These are phyloP conservation scores for Podospora australis DNA, from an alignment of 495 filamentous ascomycete genomes.

Conservation along the genomic window DNA sequence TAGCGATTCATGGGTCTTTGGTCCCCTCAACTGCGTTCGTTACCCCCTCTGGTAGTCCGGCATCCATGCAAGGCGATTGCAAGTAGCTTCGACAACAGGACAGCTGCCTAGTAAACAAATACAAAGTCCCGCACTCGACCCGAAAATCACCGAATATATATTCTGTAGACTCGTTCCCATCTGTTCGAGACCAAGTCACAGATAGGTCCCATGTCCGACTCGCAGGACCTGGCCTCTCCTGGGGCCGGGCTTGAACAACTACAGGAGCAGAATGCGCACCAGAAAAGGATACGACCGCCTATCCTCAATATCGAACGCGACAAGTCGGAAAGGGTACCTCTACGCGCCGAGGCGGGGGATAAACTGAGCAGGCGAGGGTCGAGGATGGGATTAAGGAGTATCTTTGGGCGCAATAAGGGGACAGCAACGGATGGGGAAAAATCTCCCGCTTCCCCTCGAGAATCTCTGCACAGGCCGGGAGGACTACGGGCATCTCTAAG, in stretches of 20 bases:
- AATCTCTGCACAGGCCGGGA: constrained; percentile 20
- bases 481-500: constrained; percentile 39
- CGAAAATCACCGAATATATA: no score
- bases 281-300: constrained; percentile 21
- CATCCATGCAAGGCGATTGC: background rate
- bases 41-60: no score
- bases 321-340: constrained; percentile 19
- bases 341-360: constrained; percentile 20
- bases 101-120: background rate
- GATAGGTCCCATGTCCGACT: constrained; percentile 16
- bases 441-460: constrained; percentile 14
- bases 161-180: constrained; percentile 10
- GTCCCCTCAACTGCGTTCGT: no score
- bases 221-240: constrained; percentile 14
- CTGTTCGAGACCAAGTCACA: background rate
- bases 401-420: constrained; percentile 38
- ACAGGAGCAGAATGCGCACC: constrained; percentile 13
- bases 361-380: constrained; percentile 40
- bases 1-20: background rate
- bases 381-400: constrained; percentile 41
- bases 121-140: background rate
- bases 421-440: constrained; percentile 22
- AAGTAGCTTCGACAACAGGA: background rate
- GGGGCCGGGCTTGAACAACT: constrained; percentile 17
- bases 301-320: constrained; percentile 8